Evolutionary conservation across 805 yeast genomes (phyloP).

Genomic region (Schwanniomyces polymorphus): DNA sequence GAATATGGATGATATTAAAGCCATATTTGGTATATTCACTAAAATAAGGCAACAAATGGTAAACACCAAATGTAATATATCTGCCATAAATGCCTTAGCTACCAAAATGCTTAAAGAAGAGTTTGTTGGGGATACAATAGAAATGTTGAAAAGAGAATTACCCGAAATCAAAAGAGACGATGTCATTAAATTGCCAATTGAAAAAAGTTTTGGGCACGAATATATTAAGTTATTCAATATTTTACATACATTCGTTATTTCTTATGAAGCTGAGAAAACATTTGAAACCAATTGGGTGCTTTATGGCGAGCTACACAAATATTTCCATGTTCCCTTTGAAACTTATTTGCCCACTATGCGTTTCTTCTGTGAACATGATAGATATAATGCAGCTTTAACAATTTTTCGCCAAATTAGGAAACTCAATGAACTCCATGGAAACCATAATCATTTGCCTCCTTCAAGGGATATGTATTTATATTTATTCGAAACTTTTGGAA

Average conservation of each 20-base stretch:
- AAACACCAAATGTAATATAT: constrained; percentile 22
- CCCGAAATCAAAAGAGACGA: constrained; percentile 34
- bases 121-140: constrained; percentile 42
- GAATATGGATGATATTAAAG: constrained; percentile 22
- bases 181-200: constrained; percentile 23
- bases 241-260: constrained; percentile 30
- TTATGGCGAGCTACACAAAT: constrained; percentile 55
- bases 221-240: constrained; percentile 27
- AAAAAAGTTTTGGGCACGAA: constrained; percentile 19
- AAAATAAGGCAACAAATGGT: constrained; percentile 37
- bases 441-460: constrained; percentile 25
- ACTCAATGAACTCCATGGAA: constrained; percentile 52
- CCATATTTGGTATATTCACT: constrained; percentile 31
- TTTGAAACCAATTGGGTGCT: constrained; percentile 56
- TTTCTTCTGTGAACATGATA: constrained; percentile 51
- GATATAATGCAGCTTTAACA: constrained; percentile 62
- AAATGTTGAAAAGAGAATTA: constrained; percentile 39
- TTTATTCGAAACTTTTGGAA: constrained; percentile 62
- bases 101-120: constrained; percentile 30
- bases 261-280: constrained; percentile 27
- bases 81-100: constrained; percentile 27
- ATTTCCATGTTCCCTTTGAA: constrained; percentile 58
- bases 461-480: constrained; percentile 56
- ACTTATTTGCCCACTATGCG: constrained; percentile 58
- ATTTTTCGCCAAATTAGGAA: constrained; percentile 62